Evolutionary conservation across 768 basidiomycete species (phyloP), one percentile per base, ranked within the genome.

Genomic region (Suillus hirtellus): DNA sequence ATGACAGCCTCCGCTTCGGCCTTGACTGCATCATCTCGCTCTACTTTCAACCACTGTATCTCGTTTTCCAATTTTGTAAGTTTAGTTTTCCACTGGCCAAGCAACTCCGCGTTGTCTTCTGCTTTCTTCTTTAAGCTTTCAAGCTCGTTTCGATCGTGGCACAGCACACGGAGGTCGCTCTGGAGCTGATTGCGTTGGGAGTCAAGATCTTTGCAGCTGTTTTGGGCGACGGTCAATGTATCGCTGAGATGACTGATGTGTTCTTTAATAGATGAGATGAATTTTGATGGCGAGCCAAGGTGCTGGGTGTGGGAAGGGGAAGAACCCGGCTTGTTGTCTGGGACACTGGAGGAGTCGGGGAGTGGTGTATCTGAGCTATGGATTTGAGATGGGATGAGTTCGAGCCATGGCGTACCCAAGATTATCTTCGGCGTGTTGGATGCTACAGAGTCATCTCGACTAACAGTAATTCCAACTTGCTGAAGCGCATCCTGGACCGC

Each of bases 401-500:
- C 37, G 17, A 58, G 17, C 52, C 49, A 61, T 58, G 49, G 37
- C 37, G 24, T 40, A 55, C 50, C 56, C 27, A 61, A n/a, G 7
- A 27, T 61, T 40, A 61, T 35, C 24, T 60, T 61, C 19, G 27
- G 60, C 24, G 19, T 58, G 37, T 40, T 9, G 5, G 55, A 56
- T 59, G 52, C 15, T n/a, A 31, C 55, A n/a, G 52, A 11, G 38
- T 55, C 34, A 37, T 24, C 53, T 58, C 9, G 37, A 55, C 35
- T 40, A 59, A 61, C 56, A 60, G 50, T 31, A 11, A 61, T 61
- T 4, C 55, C 60, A 10, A 42, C 42, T 35, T 11, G 27, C 37
- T 55, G 38, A 31, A 61, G 60, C n/a, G 60, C 56, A 27, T 40
- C 54, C 31, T 35, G 52, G 4, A 61, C 52, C 9, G 27, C 54